phyloP scores from a whole-genome alignment of 1,284 basidiomycete genomes.

The Cerioporus squamosus region DNA sequence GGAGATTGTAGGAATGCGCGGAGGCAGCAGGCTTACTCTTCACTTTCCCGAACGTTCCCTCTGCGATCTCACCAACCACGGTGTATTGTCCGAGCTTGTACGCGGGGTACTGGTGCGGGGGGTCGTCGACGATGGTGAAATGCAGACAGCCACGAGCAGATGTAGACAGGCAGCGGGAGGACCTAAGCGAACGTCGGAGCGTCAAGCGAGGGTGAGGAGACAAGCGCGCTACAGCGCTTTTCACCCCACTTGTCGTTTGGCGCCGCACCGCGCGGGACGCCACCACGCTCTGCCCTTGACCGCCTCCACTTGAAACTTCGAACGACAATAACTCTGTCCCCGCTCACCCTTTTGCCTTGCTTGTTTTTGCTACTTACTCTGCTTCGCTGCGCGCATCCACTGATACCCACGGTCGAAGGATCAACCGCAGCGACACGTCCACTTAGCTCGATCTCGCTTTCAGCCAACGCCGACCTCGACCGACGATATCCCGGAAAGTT shows the following conservation, averaged over 20 bases:
- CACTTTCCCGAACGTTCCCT: conserved; percentile 97
- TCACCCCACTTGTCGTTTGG: too few species aligned
- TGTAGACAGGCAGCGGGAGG: not conserved
- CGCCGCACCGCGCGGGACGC: not conserved
- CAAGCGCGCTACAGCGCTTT: not conserved
- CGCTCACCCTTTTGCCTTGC: too few species aligned
- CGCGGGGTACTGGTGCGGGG: conserved; percentile 41
- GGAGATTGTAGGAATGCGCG: conserved; percentile 8
- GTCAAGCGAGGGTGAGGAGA: too few species aligned
- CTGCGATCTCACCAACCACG: conserved; percentile 76
- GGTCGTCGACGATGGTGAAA: conserved; percentile 27
- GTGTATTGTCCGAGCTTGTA: conserved; percentile 79
- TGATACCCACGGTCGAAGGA: too few species aligned
- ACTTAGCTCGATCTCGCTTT: too few species aligned
- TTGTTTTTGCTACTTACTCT: too few species aligned
- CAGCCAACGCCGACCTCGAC: too few species aligned
- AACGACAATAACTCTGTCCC: too few species aligned
- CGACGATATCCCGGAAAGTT: too few species aligned
- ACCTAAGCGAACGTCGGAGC: not conserved
- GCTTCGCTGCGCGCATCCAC: too few species aligned
- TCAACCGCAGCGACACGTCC: too few species aligned
- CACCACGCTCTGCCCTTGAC: conserved; percentile 38
- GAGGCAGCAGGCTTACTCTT: conserved; percentile 71
- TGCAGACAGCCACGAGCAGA: not conserved
- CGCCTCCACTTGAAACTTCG: too few species aligned